Percentiles rank a stretch among this genome's conserved stretches.
Evolutionary conservation across 2,329 filamentous ascomycete genomes (phyloP).

Genomic region (Mycosphaerella arachidis): DNA sequence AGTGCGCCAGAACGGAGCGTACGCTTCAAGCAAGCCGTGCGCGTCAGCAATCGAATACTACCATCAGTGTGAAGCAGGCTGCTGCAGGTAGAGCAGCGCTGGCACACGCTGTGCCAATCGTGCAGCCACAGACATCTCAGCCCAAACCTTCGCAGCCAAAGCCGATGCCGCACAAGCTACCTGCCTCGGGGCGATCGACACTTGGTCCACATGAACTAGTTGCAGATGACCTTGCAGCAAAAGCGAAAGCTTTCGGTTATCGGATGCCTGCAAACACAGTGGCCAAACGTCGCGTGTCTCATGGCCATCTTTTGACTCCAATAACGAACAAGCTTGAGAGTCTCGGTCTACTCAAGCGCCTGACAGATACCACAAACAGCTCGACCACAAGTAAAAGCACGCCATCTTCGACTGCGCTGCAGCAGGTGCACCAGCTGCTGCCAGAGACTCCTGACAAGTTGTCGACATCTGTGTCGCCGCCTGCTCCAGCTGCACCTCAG

Average conservation of each 20-base stretch:
- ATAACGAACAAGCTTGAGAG: slow-evolving; percentile 21
- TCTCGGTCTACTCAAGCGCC: slow-evolving; percentile 11
- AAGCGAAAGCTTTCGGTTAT: slow-evolving; percentile 16
- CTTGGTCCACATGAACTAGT: slow-evolving; percentile 8
- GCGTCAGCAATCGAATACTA: background rate
- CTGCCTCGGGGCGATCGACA: slow-evolving; percentile 4
- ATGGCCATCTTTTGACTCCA: slow-evolving; percentile 19
- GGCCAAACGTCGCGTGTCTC: slow-evolving; percentile 18
- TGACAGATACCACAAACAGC: background rate
- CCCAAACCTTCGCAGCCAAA: background rate
- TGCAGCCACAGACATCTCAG: background rate
- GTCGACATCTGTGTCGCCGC: background rate
- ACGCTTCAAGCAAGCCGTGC: background rate
- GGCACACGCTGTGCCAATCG: background rate
- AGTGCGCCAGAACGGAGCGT: background rate
- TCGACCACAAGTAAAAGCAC: slow-evolving; percentile 1
- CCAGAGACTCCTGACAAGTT: slow-evolving; percentile 6
- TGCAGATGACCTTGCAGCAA: slow-evolving; percentile 7
- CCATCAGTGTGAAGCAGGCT: background rate
- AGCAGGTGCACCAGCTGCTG: background rate
- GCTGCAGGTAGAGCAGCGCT: background rate
- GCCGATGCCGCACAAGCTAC: background rate
- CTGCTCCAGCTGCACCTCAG: background rate
- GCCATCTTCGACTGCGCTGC: slow-evolving; percentile 3
- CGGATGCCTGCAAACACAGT: slow-evolving; percentile 20